Percentiles rank a stretch among this genome's conserved stretches.
phyloP scores from a whole-genome alignment of 2,329 filamentous ascomycete species.

The Talaromyces sp. region DNA sequence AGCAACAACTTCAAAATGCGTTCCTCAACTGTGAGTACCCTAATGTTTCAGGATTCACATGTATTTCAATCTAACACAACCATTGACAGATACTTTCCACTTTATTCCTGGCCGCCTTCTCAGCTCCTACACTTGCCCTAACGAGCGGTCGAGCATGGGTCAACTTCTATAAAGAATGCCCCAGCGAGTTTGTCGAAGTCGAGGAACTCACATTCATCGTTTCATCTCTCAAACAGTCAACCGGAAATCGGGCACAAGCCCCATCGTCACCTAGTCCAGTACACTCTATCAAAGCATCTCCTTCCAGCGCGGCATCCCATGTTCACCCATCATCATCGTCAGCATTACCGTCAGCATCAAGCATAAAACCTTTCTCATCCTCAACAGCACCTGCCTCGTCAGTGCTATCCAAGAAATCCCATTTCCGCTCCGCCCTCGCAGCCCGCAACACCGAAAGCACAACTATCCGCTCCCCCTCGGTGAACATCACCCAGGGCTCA shows the following conservation, averaged over 20 bases:
- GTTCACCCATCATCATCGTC: neutral
- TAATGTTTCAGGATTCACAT: neutral
- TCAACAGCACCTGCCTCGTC: constrained; percentile 1
- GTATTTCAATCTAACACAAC: neutral
- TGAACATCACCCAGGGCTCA: constrained; percentile 17
- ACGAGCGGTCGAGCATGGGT: constrained; percentile 16
- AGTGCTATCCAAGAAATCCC: constrained; percentile 2
- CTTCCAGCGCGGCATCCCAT: neutral
- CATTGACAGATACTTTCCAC: constrained; percentile 9
- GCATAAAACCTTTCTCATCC: neutral
- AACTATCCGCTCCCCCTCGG: neutral
- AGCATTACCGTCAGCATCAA: neutral
- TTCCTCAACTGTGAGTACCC: constrained; percentile 4
- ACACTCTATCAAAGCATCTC: neutral
- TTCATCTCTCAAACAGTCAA: neutral
- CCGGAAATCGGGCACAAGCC: neutral
- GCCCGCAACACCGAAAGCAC: neutral
- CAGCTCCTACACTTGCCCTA: constrained; percentile 13
- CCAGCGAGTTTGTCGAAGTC: constrained; percentile 5
- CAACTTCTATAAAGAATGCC: constrained; percentile 17
- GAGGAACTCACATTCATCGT: constrained; percentile 2
- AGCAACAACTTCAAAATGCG: constrained; percentile 2
- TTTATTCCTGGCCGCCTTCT: constrained; percentile 4
- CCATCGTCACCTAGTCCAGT: neutral
- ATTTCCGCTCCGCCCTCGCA: constrained; percentile 13